Evolutionary conservation across 208 protist genomes (phyloP).

Genomic region (Spongospora subterranea): DNA sequence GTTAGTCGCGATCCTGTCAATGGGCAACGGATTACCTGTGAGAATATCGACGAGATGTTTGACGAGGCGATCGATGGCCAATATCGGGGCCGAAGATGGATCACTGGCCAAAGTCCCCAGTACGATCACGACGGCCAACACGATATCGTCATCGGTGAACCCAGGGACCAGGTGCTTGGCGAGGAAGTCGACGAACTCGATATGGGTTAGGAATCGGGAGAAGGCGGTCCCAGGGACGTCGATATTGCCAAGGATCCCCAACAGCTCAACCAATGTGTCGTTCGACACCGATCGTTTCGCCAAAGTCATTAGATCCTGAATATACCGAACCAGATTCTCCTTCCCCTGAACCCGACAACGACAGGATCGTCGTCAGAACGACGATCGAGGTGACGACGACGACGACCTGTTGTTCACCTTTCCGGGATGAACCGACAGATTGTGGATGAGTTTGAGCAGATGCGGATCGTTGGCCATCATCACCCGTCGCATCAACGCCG

Average conservation of each 20-base stretch:
- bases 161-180: constrained; percentile 25
- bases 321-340: neutral
- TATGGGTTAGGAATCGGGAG: constrained; percentile 2
- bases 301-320: neutral
- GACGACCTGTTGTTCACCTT: too few species aligned
- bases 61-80: neutral
- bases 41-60: neutral
- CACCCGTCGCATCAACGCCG: neutral
- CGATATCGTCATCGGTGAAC: constrained; percentile 53
- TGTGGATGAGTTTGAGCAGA: constrained; percentile 24
- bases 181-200: constrained; percentile 50
- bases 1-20: too few species aligned
- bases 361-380: neutral
- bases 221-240: neutral
- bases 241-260: neutral
- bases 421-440: constrained; percentile 22
- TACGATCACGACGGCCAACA: constrained; percentile 44
- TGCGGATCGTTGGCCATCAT: neutral
- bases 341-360: neutral
- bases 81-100: neutral
- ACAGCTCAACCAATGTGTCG: neutral
- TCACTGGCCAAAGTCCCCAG: neutral
- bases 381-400: too few species aligned
- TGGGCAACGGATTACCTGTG: neutral
- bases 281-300: constrained; percentile 8